phyloP scores from a whole-genome alignment of 108 stramenopile genomes.

The Thalassiosira profunda region DNA sequence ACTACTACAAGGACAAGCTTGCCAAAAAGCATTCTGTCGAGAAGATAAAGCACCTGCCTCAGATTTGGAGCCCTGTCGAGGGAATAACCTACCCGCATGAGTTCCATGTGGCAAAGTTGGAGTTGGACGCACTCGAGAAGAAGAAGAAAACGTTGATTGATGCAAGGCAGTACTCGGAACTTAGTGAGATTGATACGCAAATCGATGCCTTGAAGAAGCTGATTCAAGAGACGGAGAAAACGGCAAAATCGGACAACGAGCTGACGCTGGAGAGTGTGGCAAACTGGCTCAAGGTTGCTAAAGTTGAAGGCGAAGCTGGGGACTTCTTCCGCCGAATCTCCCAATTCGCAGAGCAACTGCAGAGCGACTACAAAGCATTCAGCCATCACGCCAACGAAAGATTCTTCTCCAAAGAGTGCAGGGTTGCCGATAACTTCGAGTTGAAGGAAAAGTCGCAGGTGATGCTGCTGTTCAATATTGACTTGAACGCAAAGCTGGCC shows the following conservation, averaged over 20 bases:
- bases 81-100: not conserved
- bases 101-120: not conserved
- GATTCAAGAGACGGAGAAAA: not conserved
- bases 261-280: conserved; percentile 13
- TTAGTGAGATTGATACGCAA: conserved; percentile 51
- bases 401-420: conserved; percentile 47
- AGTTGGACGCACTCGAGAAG: not conserved
- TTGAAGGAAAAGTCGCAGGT: conserved; percentile 54
- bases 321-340: too few relatives aligned
- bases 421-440: conserved; percentile 4
- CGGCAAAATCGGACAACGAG: not conserved
- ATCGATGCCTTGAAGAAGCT: not conserved
- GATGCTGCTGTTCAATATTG: conserved; percentile 69
- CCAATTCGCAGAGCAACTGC: not conserved
- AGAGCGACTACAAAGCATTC: conserved; percentile 11
- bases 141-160: not conserved
- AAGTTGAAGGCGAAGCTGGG: conserved; percentile 55
- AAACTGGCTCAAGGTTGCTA: conserved; percentile 23
- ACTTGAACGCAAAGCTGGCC: conserved; percentile 43
- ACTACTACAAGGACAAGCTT: conserved; percentile 7
- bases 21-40: conserved; percentile 8
- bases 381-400: conserved; percentile 16
- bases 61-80: conserved; percentile 1
- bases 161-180: not conserved
- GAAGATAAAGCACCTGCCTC: not conserved